phyloP scores from a whole-genome alignment of 441 rosid genomes.

The Bocquillonia castaneifolia region DNA sequence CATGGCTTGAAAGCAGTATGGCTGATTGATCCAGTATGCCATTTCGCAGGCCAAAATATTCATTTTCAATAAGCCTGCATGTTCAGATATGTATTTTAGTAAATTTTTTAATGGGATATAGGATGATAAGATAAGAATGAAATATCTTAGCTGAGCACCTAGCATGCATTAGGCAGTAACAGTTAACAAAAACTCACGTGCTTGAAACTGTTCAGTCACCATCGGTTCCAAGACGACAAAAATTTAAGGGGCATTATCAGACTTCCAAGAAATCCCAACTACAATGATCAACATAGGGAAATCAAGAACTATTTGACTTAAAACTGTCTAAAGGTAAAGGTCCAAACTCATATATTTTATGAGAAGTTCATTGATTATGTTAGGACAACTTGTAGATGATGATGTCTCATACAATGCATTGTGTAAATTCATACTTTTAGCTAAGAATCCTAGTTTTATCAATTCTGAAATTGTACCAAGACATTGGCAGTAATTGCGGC shows the following conservation, averaged over 20 bases:
- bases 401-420: too few relatives aligned
- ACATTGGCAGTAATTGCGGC: background rate
- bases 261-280: background rate
- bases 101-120: background rate
- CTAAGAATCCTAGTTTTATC: background rate
- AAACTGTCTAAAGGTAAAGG: background rate
- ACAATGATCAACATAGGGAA: background rate
- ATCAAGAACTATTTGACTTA: background rate
- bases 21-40: conserved; percentile 97
- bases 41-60: conserved; percentile 77
- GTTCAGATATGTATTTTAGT: conserved; percentile 17
- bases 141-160: conserved; percentile 1
- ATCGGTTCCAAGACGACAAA: background rate
- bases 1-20: conserved; percentile 69
- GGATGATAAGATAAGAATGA: background rate
- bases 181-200: background rate
- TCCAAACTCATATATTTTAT: background rate
- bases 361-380: background rate
- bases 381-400: too few relatives aligned
- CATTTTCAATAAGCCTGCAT: conserved; percentile 83
- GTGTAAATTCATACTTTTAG: background rate
- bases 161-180: background rate
- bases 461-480: background rate
- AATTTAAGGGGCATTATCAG: background rate
- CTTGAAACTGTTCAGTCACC: background rate